Conservation (phyloP, 306 rosid genomes). For the Citrullus colocynthis region DNA sequence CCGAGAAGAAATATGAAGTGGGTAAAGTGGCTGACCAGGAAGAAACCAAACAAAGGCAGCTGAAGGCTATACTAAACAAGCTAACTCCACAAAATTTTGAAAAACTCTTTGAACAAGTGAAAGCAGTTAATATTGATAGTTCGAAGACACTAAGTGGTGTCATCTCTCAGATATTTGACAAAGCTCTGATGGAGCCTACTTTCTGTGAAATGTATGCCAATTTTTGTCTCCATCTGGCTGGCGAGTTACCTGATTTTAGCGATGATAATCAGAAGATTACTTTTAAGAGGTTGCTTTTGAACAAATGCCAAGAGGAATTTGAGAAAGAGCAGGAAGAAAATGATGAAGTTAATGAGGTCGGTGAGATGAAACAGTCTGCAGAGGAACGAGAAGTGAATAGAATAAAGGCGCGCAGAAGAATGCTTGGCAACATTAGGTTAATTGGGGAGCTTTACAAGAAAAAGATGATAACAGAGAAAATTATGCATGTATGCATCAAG, state of each 20-base stretch:
- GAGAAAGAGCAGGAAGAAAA: constrained; percentile 94
- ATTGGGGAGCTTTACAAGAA: constrained; percentile 91
- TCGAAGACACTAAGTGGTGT: constrained; percentile 67
- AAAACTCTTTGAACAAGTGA: constrained; percentile 84
- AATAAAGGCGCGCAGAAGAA: constrained; percentile 71
- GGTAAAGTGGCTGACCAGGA: constrained; percentile 67
- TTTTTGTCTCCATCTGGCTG: constrained; percentile 67
- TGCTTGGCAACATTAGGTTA: constrained; percentile 91
- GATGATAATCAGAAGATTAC: constrained; percentile 80
- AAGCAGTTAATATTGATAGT: constrained; percentile 74
- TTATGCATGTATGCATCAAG: constrained; percentile 80
- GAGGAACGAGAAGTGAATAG: constrained; percentile 75
- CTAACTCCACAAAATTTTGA: constrained; percentile 95
- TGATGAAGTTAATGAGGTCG: constrained; percentile 65
- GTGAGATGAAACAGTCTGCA: constrained; percentile 43
- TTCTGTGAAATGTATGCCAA: constrained; percentile 98
- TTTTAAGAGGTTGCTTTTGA: constrained; percentile 73
- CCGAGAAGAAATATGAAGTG: constrained; percentile 84
- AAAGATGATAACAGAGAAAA: constrained; percentile 92
- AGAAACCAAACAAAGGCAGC: constrained; percentile 70
- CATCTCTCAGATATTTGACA: constrained; percentile 90
- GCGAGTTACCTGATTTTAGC: constrained; percentile 66
- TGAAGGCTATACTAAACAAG: constrained; percentile 82
- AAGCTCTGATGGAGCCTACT: constrained; percentile 93
- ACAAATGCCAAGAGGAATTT: constrained; percentile 97